A percentile compares a stretch with the other conserved stretches of the same genome.
These are phyloP conservation scores for Neurospora sp. DNA, from an alignment of 495 filamentous ascomycete species.

Conservation along the genomic window DNA sequence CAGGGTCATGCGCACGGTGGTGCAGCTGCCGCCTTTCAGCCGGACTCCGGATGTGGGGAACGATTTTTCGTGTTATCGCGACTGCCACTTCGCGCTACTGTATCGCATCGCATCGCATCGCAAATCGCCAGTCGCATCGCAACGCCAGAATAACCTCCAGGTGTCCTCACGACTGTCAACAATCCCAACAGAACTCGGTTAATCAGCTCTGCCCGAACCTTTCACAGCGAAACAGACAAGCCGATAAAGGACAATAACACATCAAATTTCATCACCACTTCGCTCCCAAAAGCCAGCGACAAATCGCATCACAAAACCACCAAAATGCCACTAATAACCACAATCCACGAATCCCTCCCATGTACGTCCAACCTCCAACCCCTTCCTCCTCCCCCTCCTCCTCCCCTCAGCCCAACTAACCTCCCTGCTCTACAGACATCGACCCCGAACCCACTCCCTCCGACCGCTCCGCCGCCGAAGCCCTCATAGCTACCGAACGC, in stretches of 20 bases:
- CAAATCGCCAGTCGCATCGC: not conserved
- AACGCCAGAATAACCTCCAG: not conserved
- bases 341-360: constrained; percentile 73
- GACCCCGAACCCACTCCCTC: constrained; percentile 53
- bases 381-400: not conserved
- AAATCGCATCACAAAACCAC: not conserved
- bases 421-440: constrained; percentile 45
- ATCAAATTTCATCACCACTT: not conserved
- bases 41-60: not conserved
- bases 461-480: constrained; percentile 47
- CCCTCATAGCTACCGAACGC: constrained; percentile 58
- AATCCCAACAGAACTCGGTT: not conserved
- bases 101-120: not conserved
- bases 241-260: not conserved
- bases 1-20: not conserved
- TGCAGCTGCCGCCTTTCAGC: not conserved
- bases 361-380: constrained; percentile 41
- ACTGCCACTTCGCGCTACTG: not conserved
- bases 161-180: not conserved
- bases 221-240: not conserved
- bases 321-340: constrained; percentile 58
- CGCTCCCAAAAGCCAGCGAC: not conserved
- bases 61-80: not conserved
- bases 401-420: constrained; percentile 10
- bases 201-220: not conserved